Percentiles rank a stretch among this genome's conserved stretches.
Evolutionary conservation across 345 rosid species (phyloP).

Genomic region (Adansonia digitata): DNA sequence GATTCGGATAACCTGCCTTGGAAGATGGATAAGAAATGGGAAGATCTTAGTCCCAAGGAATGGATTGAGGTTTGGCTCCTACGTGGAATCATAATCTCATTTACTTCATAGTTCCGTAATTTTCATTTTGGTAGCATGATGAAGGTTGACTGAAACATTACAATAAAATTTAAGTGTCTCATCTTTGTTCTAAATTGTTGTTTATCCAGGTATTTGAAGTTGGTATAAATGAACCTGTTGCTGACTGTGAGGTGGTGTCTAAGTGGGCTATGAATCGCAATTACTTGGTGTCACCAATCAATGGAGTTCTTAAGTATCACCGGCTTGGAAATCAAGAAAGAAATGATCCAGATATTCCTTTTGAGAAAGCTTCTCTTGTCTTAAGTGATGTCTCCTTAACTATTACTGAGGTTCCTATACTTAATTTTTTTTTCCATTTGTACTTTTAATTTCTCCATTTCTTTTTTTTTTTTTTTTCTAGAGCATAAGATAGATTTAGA

Average conservation of each 20-base stretch:
- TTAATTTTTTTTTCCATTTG: not conserved
- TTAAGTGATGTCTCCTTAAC: conserved; percentile 78
- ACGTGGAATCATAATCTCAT: conserved; percentile 8
- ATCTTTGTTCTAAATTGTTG: conserved; percentile 8
- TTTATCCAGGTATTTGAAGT: conserved; percentile 82
- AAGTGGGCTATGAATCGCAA: conserved; percentile 73
- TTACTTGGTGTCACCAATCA: conserved; percentile 84
- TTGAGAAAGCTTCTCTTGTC: conserved; percentile 83
- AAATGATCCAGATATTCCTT: conserved; percentile 82
- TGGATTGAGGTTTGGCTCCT: conserved; percentile 83
- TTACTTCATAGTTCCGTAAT: not conserved
- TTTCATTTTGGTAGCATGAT: conserved; percentile 5
- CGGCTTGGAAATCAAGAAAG: conserved; percentile 97
- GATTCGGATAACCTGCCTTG: conserved; percentile 79
- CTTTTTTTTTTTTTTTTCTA: not conserved
- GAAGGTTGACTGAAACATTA: not conserved
- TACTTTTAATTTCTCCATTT: not conserved
- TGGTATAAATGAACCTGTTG: conserved; percentile 70
- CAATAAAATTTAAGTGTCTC: not conserved
- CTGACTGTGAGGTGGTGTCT: conserved; percentile 37
- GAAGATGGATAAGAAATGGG: conserved; percentile 86
- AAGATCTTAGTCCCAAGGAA: conserved; percentile 75
- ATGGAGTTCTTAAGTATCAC: conserved; percentile 88
- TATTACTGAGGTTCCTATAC: conserved; percentile 63
- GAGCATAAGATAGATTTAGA: not conserved